Evolutionary conservation across 768 basidiomycete genomes (phyloP).

Genomic region (Termitomyces heimii): DNA sequence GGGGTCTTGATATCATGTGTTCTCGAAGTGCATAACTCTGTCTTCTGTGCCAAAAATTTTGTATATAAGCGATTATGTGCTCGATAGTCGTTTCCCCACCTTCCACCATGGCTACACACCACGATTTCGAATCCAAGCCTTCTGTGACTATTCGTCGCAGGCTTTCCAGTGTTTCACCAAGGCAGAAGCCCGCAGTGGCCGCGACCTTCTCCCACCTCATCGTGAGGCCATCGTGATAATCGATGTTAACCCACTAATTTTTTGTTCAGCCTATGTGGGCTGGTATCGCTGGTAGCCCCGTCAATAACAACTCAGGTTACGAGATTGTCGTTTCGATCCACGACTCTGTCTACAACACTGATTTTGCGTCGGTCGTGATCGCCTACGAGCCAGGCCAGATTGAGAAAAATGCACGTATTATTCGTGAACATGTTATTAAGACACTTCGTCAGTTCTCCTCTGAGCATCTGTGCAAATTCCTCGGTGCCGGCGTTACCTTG

Average conservation of each 20-base stretch:
- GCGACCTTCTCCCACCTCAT: conserved; percentile 58
- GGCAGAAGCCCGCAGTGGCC: conserved; percentile 46
- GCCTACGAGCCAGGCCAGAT: conserved; percentile 45
- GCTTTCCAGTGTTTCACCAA: conserved; percentile 53
- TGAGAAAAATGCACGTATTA: conserved; percentile 49
- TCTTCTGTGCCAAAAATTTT: conserved; percentile 12
- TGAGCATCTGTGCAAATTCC: conserved; percentile 82
- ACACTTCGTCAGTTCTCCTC: conserved; percentile 64
- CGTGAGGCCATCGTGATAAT: conserved; percentile 33
- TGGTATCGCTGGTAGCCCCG: conserved; percentile 60
- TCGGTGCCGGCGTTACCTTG: conserved; percentile 76
- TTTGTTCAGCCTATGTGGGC: conserved; percentile 78
- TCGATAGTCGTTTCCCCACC: conserved; percentile 17
- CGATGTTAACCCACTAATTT: conserved; percentile 17
- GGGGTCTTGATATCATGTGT: conserved; percentile 14
- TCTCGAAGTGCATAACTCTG: not conserved
- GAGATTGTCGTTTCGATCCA: conserved; percentile 79
- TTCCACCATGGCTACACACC: conserved; percentile 46
- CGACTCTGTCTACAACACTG: conserved; percentile 81
- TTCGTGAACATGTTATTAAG: conserved; percentile 61
- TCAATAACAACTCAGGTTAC: conserved; percentile 53
- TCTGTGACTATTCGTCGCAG: conserved; percentile 60
- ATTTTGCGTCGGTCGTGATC: conserved; percentile 58
- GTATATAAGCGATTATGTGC: conserved; percentile 25
- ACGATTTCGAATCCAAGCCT: conserved; percentile 57